A percentile compares a stretch with the other conserved stretches of the same genome.
These are phyloP conservation scores for Ophiosphaerella narmari DNA, from an alignment of 2,329 filamentous ascomycete species.

Conservation along the genomic window DNA sequence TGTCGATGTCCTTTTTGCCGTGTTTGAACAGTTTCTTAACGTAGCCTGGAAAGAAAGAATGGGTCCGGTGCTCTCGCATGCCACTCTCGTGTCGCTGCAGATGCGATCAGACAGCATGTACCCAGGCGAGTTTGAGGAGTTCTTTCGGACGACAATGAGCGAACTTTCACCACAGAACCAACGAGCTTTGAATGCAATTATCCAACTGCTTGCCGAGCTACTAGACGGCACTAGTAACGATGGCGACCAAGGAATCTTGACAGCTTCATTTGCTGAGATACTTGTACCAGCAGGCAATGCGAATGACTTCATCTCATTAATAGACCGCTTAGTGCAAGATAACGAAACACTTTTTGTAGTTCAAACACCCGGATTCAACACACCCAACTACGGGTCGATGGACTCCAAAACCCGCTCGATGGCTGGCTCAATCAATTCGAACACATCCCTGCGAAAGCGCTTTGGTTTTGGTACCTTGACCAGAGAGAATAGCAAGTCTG, in stretches of 20 bases:
- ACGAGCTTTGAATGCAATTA: conserved; percentile 79
- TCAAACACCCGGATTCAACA: conserved; percentile 50
- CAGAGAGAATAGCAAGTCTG: conserved; percentile 77
- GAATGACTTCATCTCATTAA: conserved; percentile 81
- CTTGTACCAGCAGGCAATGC: conserved; percentile 77
- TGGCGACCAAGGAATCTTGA: conserved; percentile 84
- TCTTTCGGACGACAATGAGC: conserved; percentile 58
- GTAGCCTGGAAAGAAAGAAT: conserved; percentile 89
- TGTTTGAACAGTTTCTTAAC: conserved; percentile 90
- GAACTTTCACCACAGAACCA: conserved; percentile 64
- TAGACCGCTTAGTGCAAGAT: conserved; percentile 88
- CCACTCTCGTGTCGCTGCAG: conserved; percentile 76
- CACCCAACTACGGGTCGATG: conserved; percentile 61
- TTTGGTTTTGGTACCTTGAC: conserved; percentile 79
- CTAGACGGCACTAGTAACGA: conserved; percentile 91
- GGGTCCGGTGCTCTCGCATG: conserved; percentile 77
- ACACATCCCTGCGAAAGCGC: conserved; percentile 82
- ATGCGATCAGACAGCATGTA: conserved; percentile 65
- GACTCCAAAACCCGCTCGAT: conserved; percentile 63
- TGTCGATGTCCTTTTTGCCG: conserved; percentile 84
- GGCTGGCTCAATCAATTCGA: conserved; percentile 79
- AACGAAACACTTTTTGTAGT: conserved; percentile 87
- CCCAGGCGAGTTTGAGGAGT: conserved; percentile 70
- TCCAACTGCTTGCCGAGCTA: conserved; percentile 84
- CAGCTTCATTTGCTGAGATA: conserved; percentile 85